Conservation (phyloP, 1,284 basidiomycete species). For the Mycosarcoma mackinlayi region DNA sequence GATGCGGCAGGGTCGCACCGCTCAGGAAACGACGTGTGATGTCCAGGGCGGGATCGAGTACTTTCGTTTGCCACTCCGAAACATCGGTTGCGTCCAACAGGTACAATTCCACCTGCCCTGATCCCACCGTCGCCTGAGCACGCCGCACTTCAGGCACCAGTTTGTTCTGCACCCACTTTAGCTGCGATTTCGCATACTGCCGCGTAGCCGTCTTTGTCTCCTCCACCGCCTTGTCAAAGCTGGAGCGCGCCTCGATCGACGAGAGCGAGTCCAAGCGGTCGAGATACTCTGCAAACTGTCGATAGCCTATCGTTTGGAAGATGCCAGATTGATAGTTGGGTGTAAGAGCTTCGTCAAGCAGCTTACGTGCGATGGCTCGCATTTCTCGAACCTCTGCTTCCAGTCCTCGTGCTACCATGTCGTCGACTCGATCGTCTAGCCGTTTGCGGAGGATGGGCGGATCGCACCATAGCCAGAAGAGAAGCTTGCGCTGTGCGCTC, state of each 20-base stretch:
- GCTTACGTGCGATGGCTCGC: constrained; percentile 66
- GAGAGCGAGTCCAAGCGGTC: constrained; percentile 54
- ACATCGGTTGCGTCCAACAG: constrained; percentile 78
- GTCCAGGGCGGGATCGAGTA: constrained; percentile 54
- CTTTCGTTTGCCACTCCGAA: constrained; percentile 73
- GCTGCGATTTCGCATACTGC: constrained; percentile 90
- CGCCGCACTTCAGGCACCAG: constrained; percentile 78
- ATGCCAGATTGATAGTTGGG: constrained; percentile 79
- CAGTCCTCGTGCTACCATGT: constrained; percentile 89
- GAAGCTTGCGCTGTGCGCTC: constrained; percentile 75
- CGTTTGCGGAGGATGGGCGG: constrained; percentile 76
- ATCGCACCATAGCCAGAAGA: constrained; percentile 91
- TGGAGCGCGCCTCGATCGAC: no score
- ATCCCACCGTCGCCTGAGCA: constrained; percentile 10
- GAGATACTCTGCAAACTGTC: constrained; percentile 83
- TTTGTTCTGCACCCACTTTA: constrained; percentile 92
- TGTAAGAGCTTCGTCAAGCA: constrained; percentile 14
- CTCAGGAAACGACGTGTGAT: constrained; percentile 72
- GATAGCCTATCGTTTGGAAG: constrained; percentile 95
- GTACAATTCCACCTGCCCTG: constrained; percentile 68
- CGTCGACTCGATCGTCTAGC: constrained; percentile 83
- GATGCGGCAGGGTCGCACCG: constrained; percentile 73
- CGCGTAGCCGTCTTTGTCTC: constrained; percentile 87
- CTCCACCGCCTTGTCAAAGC: constrained; percentile 77
- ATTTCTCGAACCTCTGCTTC: constrained; percentile 80